Evolutionary conservation across 441 rosid species (phyloP).

Genomic region (Arabidopsis hybrid): DNA sequence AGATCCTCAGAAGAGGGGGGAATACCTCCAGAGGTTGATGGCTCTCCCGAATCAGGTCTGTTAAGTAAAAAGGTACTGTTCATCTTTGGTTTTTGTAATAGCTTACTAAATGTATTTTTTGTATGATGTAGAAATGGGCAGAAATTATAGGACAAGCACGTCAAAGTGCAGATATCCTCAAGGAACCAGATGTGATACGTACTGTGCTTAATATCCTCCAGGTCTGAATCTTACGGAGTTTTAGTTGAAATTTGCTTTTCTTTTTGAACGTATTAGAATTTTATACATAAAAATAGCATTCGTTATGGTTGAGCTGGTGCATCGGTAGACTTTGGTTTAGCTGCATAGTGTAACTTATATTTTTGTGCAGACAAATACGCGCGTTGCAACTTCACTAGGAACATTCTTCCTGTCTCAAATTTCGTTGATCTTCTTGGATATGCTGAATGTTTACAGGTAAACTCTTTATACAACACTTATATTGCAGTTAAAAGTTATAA

Average conservation of each 20-base stretch:
- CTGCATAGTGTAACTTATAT: slow-evolving; percentile 13
- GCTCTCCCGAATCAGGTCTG: slow-evolving; percentile 93
- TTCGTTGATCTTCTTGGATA: slow-evolving; percentile 92
- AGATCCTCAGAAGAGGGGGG: slow-evolving; percentile 97
- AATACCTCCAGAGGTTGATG: slow-evolving; percentile 96
- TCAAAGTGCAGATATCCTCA: slow-evolving; percentile 91
- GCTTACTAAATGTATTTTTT: slow-evolving; percentile 29
- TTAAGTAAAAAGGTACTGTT: slow-evolving; percentile 14
- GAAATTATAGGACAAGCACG: slow-evolving; percentile 98
- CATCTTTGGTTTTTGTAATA: slow-evolving; percentile 25
- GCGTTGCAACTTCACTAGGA: slow-evolving; percentile 94
- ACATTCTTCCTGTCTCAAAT: slow-evolving; percentile 92
- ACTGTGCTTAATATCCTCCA: slow-evolving; percentile 95
- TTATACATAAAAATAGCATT: background rate
- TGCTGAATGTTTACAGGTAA: slow-evolving; percentile 98
- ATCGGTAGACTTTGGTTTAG: slow-evolving; percentile 12
- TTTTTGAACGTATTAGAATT: background rate
- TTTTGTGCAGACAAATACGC: slow-evolving; percentile 94
- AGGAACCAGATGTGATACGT: slow-evolving; percentile 92
- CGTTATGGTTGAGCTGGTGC: slow-evolving; percentile 19
- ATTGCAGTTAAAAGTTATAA: background rate
- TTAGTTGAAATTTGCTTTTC: slow-evolving; percentile 3
- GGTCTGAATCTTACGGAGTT: slow-evolving; percentile 52
- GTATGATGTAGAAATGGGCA: slow-evolving; percentile 84
- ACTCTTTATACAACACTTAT: slow-evolving; percentile 6